Evolutionary conservation across 2,329 filamentous ascomycete genomes (phyloP).

Genomic region (Biscogniauxia sp.): DNA sequence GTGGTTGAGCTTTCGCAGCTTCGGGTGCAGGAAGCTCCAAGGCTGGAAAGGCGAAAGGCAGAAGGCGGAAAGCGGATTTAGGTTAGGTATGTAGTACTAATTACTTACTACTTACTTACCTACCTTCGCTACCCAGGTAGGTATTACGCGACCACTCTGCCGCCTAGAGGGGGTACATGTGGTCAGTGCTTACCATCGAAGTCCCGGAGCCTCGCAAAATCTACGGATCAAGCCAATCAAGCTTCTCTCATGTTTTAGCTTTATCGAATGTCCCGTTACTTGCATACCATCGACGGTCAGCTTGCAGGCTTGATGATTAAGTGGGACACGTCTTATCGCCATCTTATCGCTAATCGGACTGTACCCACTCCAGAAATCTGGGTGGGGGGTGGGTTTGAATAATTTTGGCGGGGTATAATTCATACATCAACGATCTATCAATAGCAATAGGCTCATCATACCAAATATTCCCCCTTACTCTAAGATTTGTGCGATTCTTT

Average conservation of each 20-base stretch:
- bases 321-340: slow-evolving; percentile 5
- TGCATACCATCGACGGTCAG: neutral
- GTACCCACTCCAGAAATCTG: slow-evolving; percentile 7
- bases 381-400: neutral
- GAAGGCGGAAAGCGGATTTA: slow-evolving; percentile 9
- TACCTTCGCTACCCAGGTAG: neutral
- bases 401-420: slow-evolving; percentile 18
- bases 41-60: slow-evolving; percentile 21
- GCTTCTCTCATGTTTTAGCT: neutral
- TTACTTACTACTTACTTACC: no score
- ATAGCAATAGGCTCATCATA: neutral
- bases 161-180: slow-evolving; percentile 22
- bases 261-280: neutral
- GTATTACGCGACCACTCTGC: slow-evolving; percentile 32
- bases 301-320: neutral
- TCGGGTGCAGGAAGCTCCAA: slow-evolving; percentile 3
- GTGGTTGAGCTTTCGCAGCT: slow-evolving; percentile 11
- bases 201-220: neutral
- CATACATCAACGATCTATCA: neutral
- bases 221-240: neutral
- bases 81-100: neutral
- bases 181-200: slow-evolving; percentile 16
- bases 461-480: neutral
- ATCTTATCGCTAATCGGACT: slow-evolving; percentile 13
- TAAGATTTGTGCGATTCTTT: no score